Evolutionary conservation across 352 stramenopile genomes (phyloP).

Genomic region (Pseudoperonospora humuli): DNA sequence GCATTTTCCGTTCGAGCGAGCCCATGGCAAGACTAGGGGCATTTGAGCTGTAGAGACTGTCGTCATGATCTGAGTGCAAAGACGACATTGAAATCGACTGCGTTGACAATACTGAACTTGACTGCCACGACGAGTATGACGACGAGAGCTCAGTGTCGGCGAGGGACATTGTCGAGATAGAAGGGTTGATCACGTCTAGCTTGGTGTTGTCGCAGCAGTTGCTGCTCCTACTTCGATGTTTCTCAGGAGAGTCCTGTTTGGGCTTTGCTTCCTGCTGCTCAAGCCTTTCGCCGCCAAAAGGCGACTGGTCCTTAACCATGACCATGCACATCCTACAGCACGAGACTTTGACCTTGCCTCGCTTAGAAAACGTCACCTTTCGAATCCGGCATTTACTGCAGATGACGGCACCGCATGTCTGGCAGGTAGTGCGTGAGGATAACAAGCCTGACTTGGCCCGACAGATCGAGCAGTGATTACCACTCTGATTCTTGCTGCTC

Average conservation of each 20-base stretch:
- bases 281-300: conserved; percentile 48
- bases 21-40: conserved; percentile 15
- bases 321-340: conserved; percentile 71
- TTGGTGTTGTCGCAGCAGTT: conserved; percentile 18
- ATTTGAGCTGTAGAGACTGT: conserved; percentile 22
- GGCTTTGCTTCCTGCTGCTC: conserved; percentile 25
- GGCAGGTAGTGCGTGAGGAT: conserved; percentile 44
- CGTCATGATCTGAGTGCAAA: conserved; percentile 44
- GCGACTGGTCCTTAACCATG: conserved; percentile 58
- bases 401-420: conserved; percentile 62
- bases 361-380: conserved; percentile 43
- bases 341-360: conserved; percentile 54
- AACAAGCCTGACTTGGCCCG: conserved; percentile 44
- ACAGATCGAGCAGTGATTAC: conserved; percentile 56
- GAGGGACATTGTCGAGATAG: conserved; percentile 30
- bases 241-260: conserved; percentile 12
- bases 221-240: conserved; percentile 24
- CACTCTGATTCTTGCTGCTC: conserved; percentile 28
- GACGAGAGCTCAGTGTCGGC: conserved; percentile 51
- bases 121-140: conserved; percentile 51
- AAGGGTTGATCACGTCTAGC: conserved; percentile 17
- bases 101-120: conserved; percentile 49
- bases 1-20: conserved; percentile 38
- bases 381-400: conserved; percentile 70
- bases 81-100: conserved; percentile 49